A percentile compares a stretch with the other conserved stretches of the same genome.
phyloP scores from a whole-genome alignment of 805 yeast species.

The Nakazawaea peltata region DNA sequence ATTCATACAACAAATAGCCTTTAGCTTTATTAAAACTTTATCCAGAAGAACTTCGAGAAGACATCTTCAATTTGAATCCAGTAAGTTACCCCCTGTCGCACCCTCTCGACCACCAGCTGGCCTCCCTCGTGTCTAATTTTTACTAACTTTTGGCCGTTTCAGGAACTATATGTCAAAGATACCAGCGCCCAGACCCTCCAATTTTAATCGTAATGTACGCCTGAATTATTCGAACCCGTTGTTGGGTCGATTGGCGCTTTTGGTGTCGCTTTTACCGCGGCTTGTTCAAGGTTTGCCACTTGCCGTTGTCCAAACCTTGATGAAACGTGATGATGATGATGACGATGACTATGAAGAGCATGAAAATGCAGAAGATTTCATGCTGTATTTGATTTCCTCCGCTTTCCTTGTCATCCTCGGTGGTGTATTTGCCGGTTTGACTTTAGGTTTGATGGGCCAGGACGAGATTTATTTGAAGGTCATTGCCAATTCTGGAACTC shows the following conservation, averaged over 20 bases:
- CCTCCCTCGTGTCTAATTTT: too few relatives aligned
- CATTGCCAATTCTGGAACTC: conserved; percentile 79
- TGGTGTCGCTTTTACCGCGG: conserved; percentile 18
- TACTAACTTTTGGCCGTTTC: too few relatives aligned
- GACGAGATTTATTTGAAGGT: conserved; percentile 93
- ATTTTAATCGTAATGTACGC: conserved; percentile 4
- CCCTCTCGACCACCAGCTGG: too few relatives aligned
- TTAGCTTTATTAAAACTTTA: too few relatives aligned
- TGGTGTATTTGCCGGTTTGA: conserved; percentile 88
- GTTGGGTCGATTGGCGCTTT: conserved; percentile 10
- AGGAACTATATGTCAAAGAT: conserved; percentile 6
- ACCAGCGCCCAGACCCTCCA: conserved; percentile 8
- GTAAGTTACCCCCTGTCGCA: too few relatives aligned
- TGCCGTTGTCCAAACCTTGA: conserved; percentile 8
- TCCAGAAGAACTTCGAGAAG: too few relatives aligned
- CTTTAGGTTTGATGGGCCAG: conserved; percentile 97
- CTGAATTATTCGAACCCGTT: not conserved
- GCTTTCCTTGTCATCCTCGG: conserved; percentile 62
- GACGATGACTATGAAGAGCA: not conserved
- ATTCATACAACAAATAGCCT: too few relatives aligned
- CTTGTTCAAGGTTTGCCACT: conserved; percentile 17
- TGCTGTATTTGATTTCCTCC: conserved; percentile 44
- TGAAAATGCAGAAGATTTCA: conserved; percentile 24
- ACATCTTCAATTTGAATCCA: too few relatives aligned
- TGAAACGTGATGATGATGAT: not conserved